These are phyloP conservation scores for Sordariomycetes sp. DNA, from an alignment of 2,329 filamentous ascomycete species.

Conservation along the genomic window DNA sequence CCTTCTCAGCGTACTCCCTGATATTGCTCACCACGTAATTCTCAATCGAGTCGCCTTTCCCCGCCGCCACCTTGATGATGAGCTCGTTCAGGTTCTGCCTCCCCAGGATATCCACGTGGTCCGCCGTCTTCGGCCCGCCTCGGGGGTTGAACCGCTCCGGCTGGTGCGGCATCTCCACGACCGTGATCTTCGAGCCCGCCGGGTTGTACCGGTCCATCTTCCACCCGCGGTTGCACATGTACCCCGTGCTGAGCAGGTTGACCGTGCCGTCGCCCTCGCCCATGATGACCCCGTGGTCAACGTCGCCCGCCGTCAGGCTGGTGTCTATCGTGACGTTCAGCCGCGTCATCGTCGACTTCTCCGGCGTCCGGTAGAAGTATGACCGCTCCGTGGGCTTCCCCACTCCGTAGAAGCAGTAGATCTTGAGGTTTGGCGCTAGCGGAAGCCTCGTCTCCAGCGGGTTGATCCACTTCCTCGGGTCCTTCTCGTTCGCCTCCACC, in stretches of 20 bases:
- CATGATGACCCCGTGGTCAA: conserved; percentile 87
- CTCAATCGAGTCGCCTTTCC: conserved; percentile 68
- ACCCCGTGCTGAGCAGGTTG: conserved; percentile 80
- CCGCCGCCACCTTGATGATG: conserved; percentile 76
- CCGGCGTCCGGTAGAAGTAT: conserved; percentile 74
- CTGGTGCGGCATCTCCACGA: conserved; percentile 94
- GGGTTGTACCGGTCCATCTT: conserved; percentile 90
- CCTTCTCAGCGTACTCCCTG: conserved; percentile 66
- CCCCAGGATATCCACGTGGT: conserved; percentile 94
- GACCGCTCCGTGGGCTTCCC: conserved; percentile 88
- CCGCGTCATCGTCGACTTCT: conserved; percentile 52
- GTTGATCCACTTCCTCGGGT: conserved; percentile 83
- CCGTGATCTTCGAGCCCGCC: conserved; percentile 66
- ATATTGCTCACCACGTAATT: conserved; percentile 77
- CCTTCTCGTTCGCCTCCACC: conserved; percentile 72
- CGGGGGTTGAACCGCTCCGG: conserved; percentile 85
- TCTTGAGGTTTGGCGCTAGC: conserved; percentile 77
- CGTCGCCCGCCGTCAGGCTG: conserved; percentile 42
- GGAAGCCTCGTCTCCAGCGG: conserved; percentile 83
- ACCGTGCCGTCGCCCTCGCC: conserved; percentile 96
- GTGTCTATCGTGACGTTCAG: conserved; percentile 69
- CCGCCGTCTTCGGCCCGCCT: conserved; percentile 60
- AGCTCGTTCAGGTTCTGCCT: conserved; percentile 83
- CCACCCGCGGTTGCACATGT: conserved; percentile 97
- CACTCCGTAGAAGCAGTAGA: conserved; percentile 95